Base-by-base conservation (phyloP, 148 eudicot species). In the Polygonum maritimum region DNA sequence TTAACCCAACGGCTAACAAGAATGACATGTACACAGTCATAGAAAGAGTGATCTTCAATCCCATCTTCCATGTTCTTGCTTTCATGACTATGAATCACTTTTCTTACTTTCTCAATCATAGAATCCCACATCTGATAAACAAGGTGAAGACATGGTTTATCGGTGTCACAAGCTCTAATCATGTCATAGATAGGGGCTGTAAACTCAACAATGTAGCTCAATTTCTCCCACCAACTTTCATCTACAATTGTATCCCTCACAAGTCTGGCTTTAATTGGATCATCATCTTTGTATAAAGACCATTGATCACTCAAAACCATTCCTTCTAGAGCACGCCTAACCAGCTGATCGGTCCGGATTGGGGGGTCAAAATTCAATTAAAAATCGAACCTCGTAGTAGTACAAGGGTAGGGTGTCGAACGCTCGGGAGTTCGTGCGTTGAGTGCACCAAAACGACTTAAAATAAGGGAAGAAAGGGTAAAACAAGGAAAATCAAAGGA, bases 111-210 rank as follows among this genome's bases (percentile, higher is more conserved):
- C n/a, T 75, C 74, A 54, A 15, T 79, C 75, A 79, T 79, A 15
- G 13, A 5, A 35, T 36, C 79, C 49, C 78, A 79, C 80, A 74
- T 76, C 13, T 84, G 77, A 74, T 84, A 74, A 3, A 81, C 38
- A 19, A 77, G 55, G 41, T 79, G 82, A 48, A 81, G 45, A 16
- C 38, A 19, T n/a, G 73, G 80, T 0, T 52, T 74, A 5, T 79
- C 75, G 0, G 39, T 78, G 21, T 73, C 48, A 31, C 73, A 76
- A 31, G 3, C 0, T 8, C 79, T 48, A 51, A 79, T 36, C 69
- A 78, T 74, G 2, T 74, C 70, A 81, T 72, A 73, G 31, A 26
- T 26, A 26, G 31, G 31, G 31, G 31, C 31, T 26, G 31, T 26
- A 26, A 26, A 26, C 31, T 19, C 5, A 16, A 77, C 13, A 3